Base-by-base conservation (phyloP, 169 alveolate genomes). In the Babesia ovis region DNA sequence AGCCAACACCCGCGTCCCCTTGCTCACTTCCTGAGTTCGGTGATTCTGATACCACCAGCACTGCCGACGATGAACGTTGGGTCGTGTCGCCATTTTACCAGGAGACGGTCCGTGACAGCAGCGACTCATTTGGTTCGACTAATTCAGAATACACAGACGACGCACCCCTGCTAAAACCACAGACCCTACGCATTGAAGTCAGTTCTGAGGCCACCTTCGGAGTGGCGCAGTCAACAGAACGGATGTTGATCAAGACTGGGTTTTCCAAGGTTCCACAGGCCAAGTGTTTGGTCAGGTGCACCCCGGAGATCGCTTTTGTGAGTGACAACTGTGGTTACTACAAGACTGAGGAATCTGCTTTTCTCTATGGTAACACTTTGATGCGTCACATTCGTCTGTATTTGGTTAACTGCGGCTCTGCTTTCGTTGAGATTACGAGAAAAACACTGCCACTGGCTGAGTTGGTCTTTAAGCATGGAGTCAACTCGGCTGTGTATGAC, bases 321-420 rank as follows among this genome's bases (percentile, higher is more conserved):
- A 50, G 68, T 46, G 48, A 68, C 23, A 4, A 29, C 39, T 11
- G 39, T 23, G 87, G 87, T 41, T 79, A 54, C 77, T 79, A 66
- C 64, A 79, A 79, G 55, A 45, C 56, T 11, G 87, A 79, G 45
- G 87, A 79, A 55, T 41, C 76, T n/a, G 82, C 14, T 32, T 79
- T 79, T 51, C 51, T 69, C 16, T 57, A 68, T 46, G 32, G 57
- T 18, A 42, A 29, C 22, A 37, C 71, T 4, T 31, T 59, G 32
- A 29, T 79, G 61, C 62, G 74, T 18, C 87, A 79, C 55, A 18
- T 79, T n/a, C 66, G 87, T 1, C 77, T 79, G 20, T 79, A 64
- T 56, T 42, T 79, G 43, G 56, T 79, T 6, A 79, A 79, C 77
- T 79, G 87, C 60, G 59, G 81, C 39, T 31, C 29, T 5, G 70